Conservation (phyloP, 2,329 filamentous ascomycete genomes). For the Neocucurbitaria cava region DNA sequence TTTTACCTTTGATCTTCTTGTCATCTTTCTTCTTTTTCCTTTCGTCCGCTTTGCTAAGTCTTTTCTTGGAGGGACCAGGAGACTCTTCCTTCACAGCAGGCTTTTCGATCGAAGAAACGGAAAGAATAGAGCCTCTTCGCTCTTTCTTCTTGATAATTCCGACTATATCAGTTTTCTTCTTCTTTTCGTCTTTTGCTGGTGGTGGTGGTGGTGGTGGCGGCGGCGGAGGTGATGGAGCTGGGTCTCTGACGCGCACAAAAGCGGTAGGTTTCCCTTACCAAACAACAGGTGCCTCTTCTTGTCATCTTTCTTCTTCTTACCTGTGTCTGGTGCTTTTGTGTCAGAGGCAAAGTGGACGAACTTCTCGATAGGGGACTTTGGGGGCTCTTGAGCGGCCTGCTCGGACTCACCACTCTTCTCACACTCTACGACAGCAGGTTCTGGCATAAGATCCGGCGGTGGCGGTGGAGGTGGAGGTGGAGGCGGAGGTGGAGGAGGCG, state of each 20-base stretch:
- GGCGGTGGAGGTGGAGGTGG: constrained; percentile 10
- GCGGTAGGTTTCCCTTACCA: constrained; percentile 39
- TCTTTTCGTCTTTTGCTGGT: constrained; percentile 42
- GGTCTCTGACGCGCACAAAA: constrained; percentile 41
- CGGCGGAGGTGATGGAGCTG: constrained; percentile 26
- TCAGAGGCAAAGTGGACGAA: constrained; percentile 48
- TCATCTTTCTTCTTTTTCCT: constrained; percentile 36
- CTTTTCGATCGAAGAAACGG: constrained; percentile 24
- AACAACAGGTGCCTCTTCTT: constrained; percentile 27
- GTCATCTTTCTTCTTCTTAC: constrained; percentile 36
- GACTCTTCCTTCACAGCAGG: constrained; percentile 11
- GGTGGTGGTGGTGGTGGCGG: constrained; percentile 23
- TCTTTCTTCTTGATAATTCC: constrained; percentile 32
- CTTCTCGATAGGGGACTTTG: constrained; percentile 40
- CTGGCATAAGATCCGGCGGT: constrained; percentile 10
- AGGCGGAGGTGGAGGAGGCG: constrained; percentile 16
- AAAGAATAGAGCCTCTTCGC: constrained; percentile 24
- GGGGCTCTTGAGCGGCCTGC: constrained; percentile 42
- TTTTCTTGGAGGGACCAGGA: constrained; percentile 24
- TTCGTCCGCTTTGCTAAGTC: constrained; percentile 34
- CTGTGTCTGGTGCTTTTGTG: constrained; percentile 46
- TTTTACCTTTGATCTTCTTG: constrained; percentile 29
- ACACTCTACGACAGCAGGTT: constrained; percentile 24
- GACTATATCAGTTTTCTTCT: constrained; percentile 23
- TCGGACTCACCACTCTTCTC: constrained; percentile 49